phyloP scores from a whole-genome alignment of 2,329 filamentous ascomycete species.

The Bipolaris zeicola region DNA sequence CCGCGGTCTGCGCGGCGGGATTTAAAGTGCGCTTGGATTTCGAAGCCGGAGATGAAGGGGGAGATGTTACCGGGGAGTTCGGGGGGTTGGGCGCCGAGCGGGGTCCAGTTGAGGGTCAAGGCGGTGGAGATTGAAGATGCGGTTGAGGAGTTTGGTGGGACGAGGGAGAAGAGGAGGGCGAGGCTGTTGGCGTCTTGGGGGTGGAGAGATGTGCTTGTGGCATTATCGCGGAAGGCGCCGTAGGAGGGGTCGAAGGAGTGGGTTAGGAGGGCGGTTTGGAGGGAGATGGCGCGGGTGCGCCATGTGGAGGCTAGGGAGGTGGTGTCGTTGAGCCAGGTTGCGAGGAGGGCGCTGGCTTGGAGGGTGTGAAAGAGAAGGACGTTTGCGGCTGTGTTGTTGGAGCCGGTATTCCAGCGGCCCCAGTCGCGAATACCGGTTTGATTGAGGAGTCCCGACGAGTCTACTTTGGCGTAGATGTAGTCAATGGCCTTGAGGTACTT shows the following conservation, averaged over 20 bases:
- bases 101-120: conserved; percentile 33
- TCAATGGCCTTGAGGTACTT: conserved; percentile 22
- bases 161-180: conserved; percentile 31
- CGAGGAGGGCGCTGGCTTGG: conserved; percentile 24
- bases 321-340: conserved; percentile 12
- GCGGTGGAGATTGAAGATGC: conserved; percentile 17
- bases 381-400: conserved; percentile 42
- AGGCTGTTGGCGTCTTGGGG: conserved; percentile 35
- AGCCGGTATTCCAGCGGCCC: conserved; percentile 38
- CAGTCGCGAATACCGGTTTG: conserved; percentile 36
- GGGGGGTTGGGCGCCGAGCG: conserved; percentile 38
- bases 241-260: conserved; percentile 14
- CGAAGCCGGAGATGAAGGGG: conserved; percentile 45
- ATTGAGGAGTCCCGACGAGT: conserved; percentile 21
- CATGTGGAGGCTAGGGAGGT: background rate
- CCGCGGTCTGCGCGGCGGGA: conserved; percentile 27
- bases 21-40: conserved; percentile 43
- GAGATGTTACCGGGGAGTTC: conserved; percentile 48
- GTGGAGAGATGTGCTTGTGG: conserved; percentile 18
- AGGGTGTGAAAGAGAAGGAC: conserved; percentile 42
- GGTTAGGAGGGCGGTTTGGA: conserved; percentile 6
- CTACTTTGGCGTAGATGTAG: conserved; percentile 18
- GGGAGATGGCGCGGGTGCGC: conserved; percentile 2
- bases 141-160: conserved; percentile 15
- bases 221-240: conserved; percentile 26